Conservation (phyloP, 2,329 filamentous ascomycete species). For the Fonsecaea pedrosoi region DNA sequence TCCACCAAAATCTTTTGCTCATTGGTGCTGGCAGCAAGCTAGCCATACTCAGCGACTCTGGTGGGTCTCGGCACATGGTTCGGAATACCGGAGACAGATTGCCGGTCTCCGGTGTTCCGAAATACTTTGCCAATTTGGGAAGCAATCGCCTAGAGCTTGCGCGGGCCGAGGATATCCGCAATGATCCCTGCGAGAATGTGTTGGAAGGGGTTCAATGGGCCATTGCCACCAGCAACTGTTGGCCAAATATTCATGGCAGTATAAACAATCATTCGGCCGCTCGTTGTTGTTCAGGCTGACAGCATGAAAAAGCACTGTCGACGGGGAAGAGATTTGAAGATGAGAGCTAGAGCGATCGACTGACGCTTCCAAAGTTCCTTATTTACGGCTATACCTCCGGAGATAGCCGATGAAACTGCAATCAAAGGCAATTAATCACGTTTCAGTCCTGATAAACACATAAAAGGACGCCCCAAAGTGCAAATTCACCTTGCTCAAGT, state of each 20-base stretch:
- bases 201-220: background rate
- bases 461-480: background rate
- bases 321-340: background rate
- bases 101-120: background rate
- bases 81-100: background rate
- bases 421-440: background rate
- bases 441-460: background rate
- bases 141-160: background rate
- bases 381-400: background rate
- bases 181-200: background rate
- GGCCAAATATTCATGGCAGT: background rate
- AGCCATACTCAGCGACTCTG: background rate
- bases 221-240: background rate
- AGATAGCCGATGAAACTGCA: background rate
- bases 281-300: slow-evolving; percentile 3
- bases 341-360: slow-evolving; percentile 1
- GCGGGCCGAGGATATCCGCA: background rate
- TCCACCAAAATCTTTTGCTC: background rate
- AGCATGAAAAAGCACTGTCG: background rate
- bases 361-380: background rate
- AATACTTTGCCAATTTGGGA: background rate
- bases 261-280: background rate
- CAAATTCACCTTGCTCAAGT: slow-evolving; percentile 3
- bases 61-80: background rate
- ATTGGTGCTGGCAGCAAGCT: background rate